These are phyloP conservation scores for Rusavskia elegans DNA, from an alignment of 495 filamentous ascomycete genomes.

Conservation along the genomic window DNA sequence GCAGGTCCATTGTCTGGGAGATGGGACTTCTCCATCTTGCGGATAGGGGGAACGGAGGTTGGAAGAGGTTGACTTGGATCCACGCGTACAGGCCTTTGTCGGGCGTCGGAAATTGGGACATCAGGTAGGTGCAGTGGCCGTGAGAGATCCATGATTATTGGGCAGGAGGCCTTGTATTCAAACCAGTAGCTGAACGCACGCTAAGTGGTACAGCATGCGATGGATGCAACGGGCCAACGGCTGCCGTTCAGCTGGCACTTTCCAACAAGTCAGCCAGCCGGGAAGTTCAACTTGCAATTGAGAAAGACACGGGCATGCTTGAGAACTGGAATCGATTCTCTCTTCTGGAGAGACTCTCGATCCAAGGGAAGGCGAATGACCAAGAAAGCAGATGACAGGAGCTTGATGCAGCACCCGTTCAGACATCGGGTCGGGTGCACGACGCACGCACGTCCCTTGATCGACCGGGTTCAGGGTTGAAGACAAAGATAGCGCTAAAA, in stretches of 20 bases:
- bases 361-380: too few relatives aligned
- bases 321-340: too few relatives aligned
- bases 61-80: constrained; percentile 6
- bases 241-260: too few relatives aligned
- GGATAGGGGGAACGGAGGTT: constrained; percentile 7
- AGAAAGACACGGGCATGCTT: too few relatives aligned
- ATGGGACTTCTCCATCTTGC: constrained; percentile 3
- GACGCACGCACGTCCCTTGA: too few relatives aligned
- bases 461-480: too few relatives aligned
- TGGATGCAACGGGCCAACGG: too few relatives aligned
- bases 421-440: too few relatives aligned
- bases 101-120: not conserved
- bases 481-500: too few relatives aligned
- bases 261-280: not conserved
- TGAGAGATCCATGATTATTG: not conserved
- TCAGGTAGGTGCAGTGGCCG: not conserved
- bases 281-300: not conserved
- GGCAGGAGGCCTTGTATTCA: not conserved
- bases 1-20: constrained; percentile 12
- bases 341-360: too few relatives aligned
- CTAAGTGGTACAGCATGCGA: not conserved
- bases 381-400: too few relatives aligned
- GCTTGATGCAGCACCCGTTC: too few relatives aligned
- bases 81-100: constrained; percentile 2
- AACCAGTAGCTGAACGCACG: not conserved